phyloP scores from a whole-genome alignment of 2,329 filamentous ascomycete species.

The Niveomyces coronatus region DNA sequence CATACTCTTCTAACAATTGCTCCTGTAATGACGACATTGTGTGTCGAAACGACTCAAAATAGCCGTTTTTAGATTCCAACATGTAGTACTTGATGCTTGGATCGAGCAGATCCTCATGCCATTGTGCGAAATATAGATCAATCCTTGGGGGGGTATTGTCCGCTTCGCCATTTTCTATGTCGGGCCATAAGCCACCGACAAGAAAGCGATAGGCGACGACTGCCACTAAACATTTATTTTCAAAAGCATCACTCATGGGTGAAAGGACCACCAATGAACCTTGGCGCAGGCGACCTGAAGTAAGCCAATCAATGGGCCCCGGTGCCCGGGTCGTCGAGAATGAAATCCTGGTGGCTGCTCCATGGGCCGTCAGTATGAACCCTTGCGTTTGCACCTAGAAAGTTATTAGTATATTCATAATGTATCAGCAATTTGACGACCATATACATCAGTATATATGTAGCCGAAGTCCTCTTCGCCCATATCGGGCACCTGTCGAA shows the following conservation, averaged over 20 bases:
- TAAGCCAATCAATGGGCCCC: slow-evolving; percentile 53
- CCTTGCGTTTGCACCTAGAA: slow-evolving; percentile 55
- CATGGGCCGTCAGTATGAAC: slow-evolving; percentile 50
- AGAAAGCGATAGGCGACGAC: slow-evolving; percentile 61
- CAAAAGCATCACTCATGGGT: slow-evolving; percentile 49
- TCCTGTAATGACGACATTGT: slow-evolving; percentile 52
- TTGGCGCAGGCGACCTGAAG: slow-evolving; percentile 40
- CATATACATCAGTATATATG: slow-evolving; percentile 59
- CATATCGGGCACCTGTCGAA: slow-evolving; percentile 42
- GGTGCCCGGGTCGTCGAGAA: slow-evolving; percentile 59
- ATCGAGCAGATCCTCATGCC: slow-evolving; percentile 54
- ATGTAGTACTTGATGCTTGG: slow-evolving; percentile 62
- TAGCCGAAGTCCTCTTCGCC: slow-evolving; percentile 47
- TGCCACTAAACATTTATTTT: slow-evolving; percentile 56
- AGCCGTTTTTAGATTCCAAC: slow-evolving; percentile 64
- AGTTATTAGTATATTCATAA: not conserved
- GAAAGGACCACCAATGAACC: slow-evolving; percentile 45
- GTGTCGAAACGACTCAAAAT: slow-evolving; percentile 68
- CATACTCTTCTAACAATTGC: slow-evolving; percentile 40
- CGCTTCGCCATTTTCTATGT: slow-evolving; percentile 17
- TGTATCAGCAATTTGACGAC: not conserved
- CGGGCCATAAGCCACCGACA: slow-evolving; percentile 46
- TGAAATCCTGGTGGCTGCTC: slow-evolving; percentile 55
- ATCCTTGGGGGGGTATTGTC: slow-evolving; percentile 49
- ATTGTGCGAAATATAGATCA: slow-evolving; percentile 60